Conservation (phyloP, 2,329 filamentous ascomycete species). For the Pseudogymnoascus sp. region DNA sequence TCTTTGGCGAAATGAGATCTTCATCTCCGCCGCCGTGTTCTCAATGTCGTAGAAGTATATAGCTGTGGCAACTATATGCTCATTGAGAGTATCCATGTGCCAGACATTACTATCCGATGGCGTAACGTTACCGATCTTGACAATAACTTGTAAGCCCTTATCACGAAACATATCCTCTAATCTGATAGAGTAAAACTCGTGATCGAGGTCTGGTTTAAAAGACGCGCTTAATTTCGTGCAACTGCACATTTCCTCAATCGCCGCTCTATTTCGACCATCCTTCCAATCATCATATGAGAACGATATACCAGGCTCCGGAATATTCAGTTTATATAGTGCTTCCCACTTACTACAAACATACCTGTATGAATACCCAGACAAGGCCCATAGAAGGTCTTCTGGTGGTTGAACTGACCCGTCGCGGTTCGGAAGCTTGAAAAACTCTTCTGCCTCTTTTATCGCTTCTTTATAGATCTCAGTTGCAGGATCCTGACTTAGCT, state of each 20-base stretch:
- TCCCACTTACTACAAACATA: too few relatives aligned
- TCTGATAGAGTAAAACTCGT: not conserved
- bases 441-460: not conserved
- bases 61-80: conserved; percentile 44
- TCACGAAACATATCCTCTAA: not conserved
- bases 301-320: conserved; percentile 1
- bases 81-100: conserved; percentile 40
- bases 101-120: conserved; percentile 38
- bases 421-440: not conserved
- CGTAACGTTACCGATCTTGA: conserved; percentile 52
- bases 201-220: not conserved
- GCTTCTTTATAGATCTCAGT: not conserved
- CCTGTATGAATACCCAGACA: too few relatives aligned
- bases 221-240: not conserved
- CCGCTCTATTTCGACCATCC: not conserved
- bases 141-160: conserved; percentile 31
- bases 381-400: too few relatives aligned
- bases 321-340: not conserved
- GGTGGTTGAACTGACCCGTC: not conserved
- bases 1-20: conserved; percentile 33
- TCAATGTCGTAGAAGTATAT: conserved; percentile 40
- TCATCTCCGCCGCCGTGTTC: conserved; percentile 37
- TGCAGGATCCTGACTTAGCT: not conserved
- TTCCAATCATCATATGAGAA: conserved; percentile 11
- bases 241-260: not conserved